These are phyloP conservation scores for Leishmania guyanensis DNA, from an alignment of 208 protist genomes.

Conservation along the genomic window DNA sequence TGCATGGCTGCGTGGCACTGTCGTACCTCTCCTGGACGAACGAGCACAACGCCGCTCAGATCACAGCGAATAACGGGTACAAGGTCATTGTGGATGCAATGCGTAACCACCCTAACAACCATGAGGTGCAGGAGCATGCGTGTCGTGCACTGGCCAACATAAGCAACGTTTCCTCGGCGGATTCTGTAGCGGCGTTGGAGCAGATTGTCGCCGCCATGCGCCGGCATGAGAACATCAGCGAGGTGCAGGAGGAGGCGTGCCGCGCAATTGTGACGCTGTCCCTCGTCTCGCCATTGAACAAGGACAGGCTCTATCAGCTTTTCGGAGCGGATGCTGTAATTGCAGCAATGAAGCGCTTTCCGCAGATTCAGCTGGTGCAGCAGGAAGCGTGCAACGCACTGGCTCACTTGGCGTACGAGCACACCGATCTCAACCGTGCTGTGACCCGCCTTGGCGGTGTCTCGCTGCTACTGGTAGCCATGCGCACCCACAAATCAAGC, in stretches of 20 bases:
- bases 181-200: slow-evolving; percentile 67
- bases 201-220: slow-evolving; percentile 87
- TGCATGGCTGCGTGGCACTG: slow-evolving; percentile 91
- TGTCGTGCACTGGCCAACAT: slow-evolving; percentile 90
- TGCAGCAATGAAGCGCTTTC: slow-evolving; percentile 78
- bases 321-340: slow-evolving; percentile 71
- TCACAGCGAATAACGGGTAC: slow-evolving; percentile 81
- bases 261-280: slow-evolving; percentile 90
- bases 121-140: slow-evolving; percentile 91
- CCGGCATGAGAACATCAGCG: slow-evolving; percentile 66
- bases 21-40: slow-evolving; percentile 93
- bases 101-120: slow-evolving; percentile 83
- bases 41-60: slow-evolving; percentile 79
- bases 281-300: slow-evolving; percentile 81
- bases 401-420: slow-evolving; percentile 91
- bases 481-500: slow-evolving; percentile 73
- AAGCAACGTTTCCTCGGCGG: slow-evolving; percentile 57
- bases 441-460: slow-evolving; percentile 84
- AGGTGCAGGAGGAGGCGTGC: slow-evolving; percentile 92
- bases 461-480: slow-evolving; percentile 69
- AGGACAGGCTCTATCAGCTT: slow-evolving; percentile 83
- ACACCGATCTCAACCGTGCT: slow-evolving; percentile 74
- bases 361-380: slow-evolving; percentile 75
- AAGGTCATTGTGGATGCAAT: slow-evolving; percentile 86
- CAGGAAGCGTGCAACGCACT: slow-evolving; percentile 93